These are phyloP conservation scores for Nicotiana attenuata DNA, from an alignment of 257 asterid genomes.

Conservation along the genomic window DNA sequence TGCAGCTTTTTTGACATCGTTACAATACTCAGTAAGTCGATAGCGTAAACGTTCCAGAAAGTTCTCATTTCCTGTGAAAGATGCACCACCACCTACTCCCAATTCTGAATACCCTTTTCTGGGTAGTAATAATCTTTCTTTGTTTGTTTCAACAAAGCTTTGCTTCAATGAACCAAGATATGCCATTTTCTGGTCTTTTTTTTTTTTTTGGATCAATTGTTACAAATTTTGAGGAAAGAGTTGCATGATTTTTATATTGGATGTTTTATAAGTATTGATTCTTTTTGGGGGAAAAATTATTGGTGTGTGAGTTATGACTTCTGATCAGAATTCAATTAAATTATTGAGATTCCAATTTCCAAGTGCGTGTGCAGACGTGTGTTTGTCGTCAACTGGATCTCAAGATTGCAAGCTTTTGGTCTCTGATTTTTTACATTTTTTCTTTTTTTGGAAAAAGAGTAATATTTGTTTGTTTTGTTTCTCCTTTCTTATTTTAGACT, in stretches of 20 bases:
- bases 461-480: too few relatives aligned
- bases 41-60: constrained; percentile 29
- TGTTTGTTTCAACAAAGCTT: constrained; percentile 55
- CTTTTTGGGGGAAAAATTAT: background rate
- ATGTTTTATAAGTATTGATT: background rate
- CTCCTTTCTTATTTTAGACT: background rate
- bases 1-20: background rate
- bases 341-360: background rate
- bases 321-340: background rate
- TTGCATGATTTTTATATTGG: background rate
- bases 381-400: background rate
- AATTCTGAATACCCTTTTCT: constrained; percentile 40
- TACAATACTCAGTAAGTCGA: constrained; percentile 7
- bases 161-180: constrained; percentile 58
- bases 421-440: background rate
- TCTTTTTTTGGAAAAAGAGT: too few relatives aligned
- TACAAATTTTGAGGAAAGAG: background rate
- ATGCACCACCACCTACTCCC: constrained; percentile 30
- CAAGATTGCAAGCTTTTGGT: background rate
- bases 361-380: background rate
- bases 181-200: background rate
- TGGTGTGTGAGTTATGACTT: background rate
- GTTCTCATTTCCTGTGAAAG: constrained; percentile 21
- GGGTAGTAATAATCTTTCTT: constrained; percentile 45
- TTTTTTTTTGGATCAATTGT: background rate